Base-by-base conservation (phyloP, 495 filamentous ascomycete species). In the Aspergillus nanangensis region DNA sequence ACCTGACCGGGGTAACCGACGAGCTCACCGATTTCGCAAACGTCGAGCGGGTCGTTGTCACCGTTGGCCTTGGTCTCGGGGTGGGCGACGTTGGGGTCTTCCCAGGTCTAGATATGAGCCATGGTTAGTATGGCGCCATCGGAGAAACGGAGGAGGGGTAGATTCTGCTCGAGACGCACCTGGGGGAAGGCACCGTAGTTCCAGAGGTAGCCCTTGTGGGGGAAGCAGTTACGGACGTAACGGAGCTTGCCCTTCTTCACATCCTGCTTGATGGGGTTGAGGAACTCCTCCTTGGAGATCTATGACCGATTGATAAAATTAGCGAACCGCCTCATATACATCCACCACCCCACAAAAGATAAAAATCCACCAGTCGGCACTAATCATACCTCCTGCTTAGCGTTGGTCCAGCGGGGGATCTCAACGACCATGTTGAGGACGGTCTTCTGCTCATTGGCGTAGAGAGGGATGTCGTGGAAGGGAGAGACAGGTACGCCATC, bases 161-260 rank as follows among this genome's bases (percentile, higher is more conserved):
- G 8, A 20, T 36, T 1, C 11, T 27, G 19, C 24, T n/a, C n/a
- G 1, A 10, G 29, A 63, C 76, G 51, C 77, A 90, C 88, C 78
- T 93, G 93, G 58, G 94, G 93, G 83, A 99, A 97, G 72, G 90
- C 89, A 71, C 93, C 93, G 70, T 99, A 99, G 80, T 97, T 99
- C 94, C 94, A 99, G 53, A 97, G 87, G 70, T 97, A 99, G 42
- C 93, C 93, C 81, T 97, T 96, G 82, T 99, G 94, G 53, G 93
- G 93, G 81, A 99, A 99, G 82, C 93, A 97, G 84, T 99, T 99
- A 71, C 93, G 89, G 68, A 99, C 94, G 67, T 82, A 99, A 55
- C 93, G 88, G 49, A 97, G 70, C 63, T 76, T 74, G 57, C 69
- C 74, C 66, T 75, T 74, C 62, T 78, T 75, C 47, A 61, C 66